phyloP scores from a whole-genome alignment of 495 filamentous ascomycete species.

The Neurospora tetraspora region DNA sequence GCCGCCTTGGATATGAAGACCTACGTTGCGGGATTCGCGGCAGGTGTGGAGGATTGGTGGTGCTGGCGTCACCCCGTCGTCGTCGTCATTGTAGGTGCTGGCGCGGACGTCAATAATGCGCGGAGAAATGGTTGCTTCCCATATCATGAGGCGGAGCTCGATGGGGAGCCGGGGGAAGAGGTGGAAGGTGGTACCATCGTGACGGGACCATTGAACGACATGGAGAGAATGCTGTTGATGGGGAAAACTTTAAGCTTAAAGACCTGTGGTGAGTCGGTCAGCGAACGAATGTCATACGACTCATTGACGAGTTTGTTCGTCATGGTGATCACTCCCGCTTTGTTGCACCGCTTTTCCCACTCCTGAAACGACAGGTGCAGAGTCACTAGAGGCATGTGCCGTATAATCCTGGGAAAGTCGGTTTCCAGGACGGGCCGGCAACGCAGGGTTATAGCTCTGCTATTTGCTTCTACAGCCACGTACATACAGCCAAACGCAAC shows the following conservation, averaged over 20 bases:
- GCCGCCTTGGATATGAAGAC: background rate
- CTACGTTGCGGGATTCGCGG: background rate
- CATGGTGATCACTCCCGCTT: background rate
- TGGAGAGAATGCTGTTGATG: background rate
- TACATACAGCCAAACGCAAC: no score
- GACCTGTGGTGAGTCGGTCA: background rate
- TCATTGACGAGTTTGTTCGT: background rate
- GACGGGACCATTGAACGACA: background rate
- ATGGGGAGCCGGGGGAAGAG: conserved; percentile 24
- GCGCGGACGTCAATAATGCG: background rate
- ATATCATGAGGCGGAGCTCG: conserved; percentile 29
- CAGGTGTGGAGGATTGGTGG: background rate
- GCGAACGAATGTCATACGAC: background rate
- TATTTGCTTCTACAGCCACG: no score
- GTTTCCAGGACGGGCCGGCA: no score
- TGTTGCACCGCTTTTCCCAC: background rate
- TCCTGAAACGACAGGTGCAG: background rate
- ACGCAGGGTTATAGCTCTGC: no score
- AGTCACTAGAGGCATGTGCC: background rate
- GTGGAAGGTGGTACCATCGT: conserved; percentile 10
- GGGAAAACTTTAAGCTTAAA: background rate
- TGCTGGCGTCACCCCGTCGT: no score
- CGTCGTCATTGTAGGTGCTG: background rate
- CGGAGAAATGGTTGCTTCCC: conserved; percentile 7
- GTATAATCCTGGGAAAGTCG: no score